Evolutionary conservation across 2,329 filamentous ascomycete genomes (phyloP), one percentile per base, ranked within the genome.

Genomic region (Emergomyces orientalis): DNA sequence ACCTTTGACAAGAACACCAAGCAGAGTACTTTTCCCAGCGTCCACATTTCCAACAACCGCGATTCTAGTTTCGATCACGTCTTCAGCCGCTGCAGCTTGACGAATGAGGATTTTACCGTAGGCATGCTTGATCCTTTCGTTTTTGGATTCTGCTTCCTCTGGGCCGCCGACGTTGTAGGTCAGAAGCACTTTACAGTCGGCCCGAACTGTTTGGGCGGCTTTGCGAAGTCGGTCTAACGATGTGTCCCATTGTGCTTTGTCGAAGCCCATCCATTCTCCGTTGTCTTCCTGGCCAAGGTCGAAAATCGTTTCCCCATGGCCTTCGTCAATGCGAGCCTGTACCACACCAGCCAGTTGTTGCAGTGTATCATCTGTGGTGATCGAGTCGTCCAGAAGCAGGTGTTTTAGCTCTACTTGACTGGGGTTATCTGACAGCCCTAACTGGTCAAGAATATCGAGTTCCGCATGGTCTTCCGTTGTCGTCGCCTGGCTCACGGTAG

Each of bases 1-100:
- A 5, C 94, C 94, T 76, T 97, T 97, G 7, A 97, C 94, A 6
- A 99, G 81, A 1, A 99, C 94, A 52, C 94, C 94, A 2, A 99
- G 80, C 84, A 97, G 88, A 34, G 94, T 97, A 73, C 90, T 96
- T 78, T 99, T 99, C 0, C 94, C 94, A 11, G 94, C 94, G 74
- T 99, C 94, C 62, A 99, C 90, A 79, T 99, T 99, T 58, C 94
- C 94, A 8, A 99, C 94, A 0, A 99, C 94, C 0, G 93, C 94
- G 77, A 99, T 95, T 68, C 94, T 81, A 11, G 93, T 96, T 81
- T 99, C 94, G 65, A 97, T 96, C 32, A 96, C 89, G 63, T 95
- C 86, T 72, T 97, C 91, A 5, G 90, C 84, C 14, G 82, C 79
- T 2, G 92, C 91, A 27, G 84, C 79, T 71, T 88, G 86, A 47